phyloP scores from a whole-genome alignment of 1,284 basidiomycete genomes.

The Kwoniella shivajii region DNA sequence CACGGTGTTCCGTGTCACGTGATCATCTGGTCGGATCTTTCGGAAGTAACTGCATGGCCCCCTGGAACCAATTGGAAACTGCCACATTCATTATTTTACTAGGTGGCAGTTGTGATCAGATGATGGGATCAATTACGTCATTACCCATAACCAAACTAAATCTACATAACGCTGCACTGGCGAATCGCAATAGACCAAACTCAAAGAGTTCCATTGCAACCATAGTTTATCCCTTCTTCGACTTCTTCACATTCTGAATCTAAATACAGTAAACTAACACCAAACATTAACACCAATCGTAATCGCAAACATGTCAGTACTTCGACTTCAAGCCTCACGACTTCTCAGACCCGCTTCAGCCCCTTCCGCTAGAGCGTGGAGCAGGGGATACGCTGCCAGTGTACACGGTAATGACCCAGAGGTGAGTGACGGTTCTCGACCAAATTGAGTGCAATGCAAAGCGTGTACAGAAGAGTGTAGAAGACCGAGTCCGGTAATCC shows the following conservation, averaged over 20 bases:
- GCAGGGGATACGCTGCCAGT: constrained; percentile 9
- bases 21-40: no score
- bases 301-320: constrained; percentile 8
- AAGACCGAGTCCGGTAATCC: no score
- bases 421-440: constrained; percentile 5
- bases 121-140: no score
- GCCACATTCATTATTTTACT: no score
- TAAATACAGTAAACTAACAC: not conserved
- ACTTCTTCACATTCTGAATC: not conserved
- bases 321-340: constrained; percentile 11
- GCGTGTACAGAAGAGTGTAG: no score
- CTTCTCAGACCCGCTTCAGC: constrained; percentile 8
- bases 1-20: no score
- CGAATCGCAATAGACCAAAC: not conserved
- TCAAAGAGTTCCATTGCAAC: not conserved
- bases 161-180: not conserved
- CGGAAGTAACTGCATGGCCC: no score
- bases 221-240: not conserved
- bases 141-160: no score
- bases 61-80: no score
- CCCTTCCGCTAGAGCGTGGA: constrained; percentile 9
- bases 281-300: not conserved
- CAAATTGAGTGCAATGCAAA: no score
- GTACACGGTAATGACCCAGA: constrained; percentile 18
- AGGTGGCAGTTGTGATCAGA: no score